phyloP scores from a whole-genome alignment of 768 basidiomycete species.

The Lactifluus subvellereus region DNA sequence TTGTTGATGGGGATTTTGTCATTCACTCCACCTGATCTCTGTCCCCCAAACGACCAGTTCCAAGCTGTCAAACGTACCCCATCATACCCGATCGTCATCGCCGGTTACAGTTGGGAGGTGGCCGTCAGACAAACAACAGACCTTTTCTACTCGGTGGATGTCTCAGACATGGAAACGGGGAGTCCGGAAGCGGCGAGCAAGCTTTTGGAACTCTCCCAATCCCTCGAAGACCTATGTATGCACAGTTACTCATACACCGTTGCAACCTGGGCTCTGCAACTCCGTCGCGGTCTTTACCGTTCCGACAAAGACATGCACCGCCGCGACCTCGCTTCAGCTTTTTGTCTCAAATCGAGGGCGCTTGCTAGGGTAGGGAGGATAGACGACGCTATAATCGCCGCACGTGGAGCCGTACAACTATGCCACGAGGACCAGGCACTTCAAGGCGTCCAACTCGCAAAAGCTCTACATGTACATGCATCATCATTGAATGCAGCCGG shows the following conservation, averaged over 20 bases:
- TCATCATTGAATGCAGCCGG: not conserved
- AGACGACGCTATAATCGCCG: not conserved
- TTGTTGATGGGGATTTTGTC: conserved; percentile 9
- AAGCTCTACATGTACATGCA: conserved; percentile 8
- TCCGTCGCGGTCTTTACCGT: conserved; percentile 12
- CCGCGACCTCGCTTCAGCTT: conserved; percentile 7
- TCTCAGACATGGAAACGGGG: not conserved
- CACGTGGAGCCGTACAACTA: conserved; percentile 3
- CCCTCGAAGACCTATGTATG: conserved; percentile 17
- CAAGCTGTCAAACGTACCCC: conserved; percentile 1
- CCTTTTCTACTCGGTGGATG: conserved; percentile 10
- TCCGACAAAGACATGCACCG: conserved; percentile 17
- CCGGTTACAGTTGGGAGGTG: conserved; percentile 14
- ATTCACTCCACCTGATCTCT: conserved; percentile 13
- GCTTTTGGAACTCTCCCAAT: conserved; percentile 16
- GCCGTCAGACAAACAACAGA: conserved; percentile 6
- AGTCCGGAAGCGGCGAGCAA: conserved; percentile 7
- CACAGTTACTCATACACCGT: conserved; percentile 9
- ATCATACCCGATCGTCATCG: conserved; percentile 14
- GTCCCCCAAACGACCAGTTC: conserved; percentile 14
- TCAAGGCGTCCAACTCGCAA: conserved; percentile 18
- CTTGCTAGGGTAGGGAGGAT: conserved; percentile 10
- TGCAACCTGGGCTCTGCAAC: conserved; percentile 9
- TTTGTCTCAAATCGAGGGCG: conserved; percentile 10
- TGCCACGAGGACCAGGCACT: conserved; percentile 16